Percentiles rank a stretch among this genome's conserved stretches.
Evolutionary conservation across 768 basidiomycete species (phyloP).

Genomic region (Leccinum aurantiacum): DNA sequence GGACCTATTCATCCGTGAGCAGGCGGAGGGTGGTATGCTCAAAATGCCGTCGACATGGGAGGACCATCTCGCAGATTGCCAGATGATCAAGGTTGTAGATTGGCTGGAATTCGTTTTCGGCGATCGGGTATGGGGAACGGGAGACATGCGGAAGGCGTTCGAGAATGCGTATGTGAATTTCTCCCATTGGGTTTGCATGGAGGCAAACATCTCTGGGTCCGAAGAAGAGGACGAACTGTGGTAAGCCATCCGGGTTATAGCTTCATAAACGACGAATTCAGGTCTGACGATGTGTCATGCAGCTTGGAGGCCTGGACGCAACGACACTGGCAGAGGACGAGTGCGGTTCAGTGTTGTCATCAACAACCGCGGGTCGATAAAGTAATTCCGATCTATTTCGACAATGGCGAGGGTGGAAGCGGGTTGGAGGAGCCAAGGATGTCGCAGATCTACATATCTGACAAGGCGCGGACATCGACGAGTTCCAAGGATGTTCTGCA

Average conservation of each 20-base stretch:
- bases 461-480: conserved; percentile 3
- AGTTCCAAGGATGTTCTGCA: background rate
- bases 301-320: background rate
- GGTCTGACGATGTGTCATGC: background rate
- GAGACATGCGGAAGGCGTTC: background rate
- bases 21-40: background rate
- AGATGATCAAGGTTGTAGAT: background rate
- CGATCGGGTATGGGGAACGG: background rate
- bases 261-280: background rate
- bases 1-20: background rate
- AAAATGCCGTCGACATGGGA: background rate
- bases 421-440: background rate
- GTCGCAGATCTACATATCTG: conserved; percentile 24
- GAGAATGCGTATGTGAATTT: background rate
- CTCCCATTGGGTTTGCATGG: background rate
- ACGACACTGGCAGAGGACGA: background rate
- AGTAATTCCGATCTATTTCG: background rate
- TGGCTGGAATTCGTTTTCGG: background rate
- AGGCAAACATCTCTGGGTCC: background rate
- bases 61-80: background rate
- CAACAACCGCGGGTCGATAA: background rate
- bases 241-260: background rate
- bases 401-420: conserved; percentile 1
- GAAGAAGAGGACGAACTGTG: background rate
- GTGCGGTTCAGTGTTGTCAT: background rate